These are phyloP conservation scores for Prunus mume DNA, from an alignment of 306 rosid species.

Conservation along the genomic window DNA sequence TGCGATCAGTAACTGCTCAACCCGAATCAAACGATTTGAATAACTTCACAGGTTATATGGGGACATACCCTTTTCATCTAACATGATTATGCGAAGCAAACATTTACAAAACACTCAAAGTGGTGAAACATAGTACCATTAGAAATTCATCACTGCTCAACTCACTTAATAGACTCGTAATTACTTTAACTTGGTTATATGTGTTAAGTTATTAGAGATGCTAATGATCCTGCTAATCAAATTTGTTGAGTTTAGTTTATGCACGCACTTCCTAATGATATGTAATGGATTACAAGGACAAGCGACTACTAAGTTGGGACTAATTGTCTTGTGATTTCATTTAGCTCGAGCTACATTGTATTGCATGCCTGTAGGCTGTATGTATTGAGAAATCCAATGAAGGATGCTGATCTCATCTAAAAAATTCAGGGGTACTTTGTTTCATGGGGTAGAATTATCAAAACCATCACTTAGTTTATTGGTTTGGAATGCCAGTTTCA, in stretches of 20 bases:
- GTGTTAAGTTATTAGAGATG: not conserved
- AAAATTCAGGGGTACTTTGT: not conserved
- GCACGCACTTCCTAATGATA: not conserved
- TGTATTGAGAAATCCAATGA: not conserved
- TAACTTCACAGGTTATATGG: not conserved
- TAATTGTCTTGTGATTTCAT: not conserved
- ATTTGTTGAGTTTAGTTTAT: not conserved
- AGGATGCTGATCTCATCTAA: not conserved
- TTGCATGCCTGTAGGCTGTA: not conserved
- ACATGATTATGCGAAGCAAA: not conserved
- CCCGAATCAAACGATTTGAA: not conserved
- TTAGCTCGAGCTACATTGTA: not conserved
- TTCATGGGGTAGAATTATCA: not conserved
- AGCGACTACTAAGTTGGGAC: not conserved
- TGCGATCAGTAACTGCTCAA: not conserved
- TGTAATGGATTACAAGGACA: not conserved
- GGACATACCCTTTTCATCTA: not conserved
- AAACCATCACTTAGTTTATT: not conserved
- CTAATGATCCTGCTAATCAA: not conserved
- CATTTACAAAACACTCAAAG: not conserved
- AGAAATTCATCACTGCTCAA: not conserved
- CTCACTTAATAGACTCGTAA: not conserved
- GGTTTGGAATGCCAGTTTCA: not conserved
- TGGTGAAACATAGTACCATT: not conserved
- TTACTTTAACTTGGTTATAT: constrained; percentile 2